These are phyloP conservation scores for Nasturtium officinale DNA, from an alignment of 345 rosid species.

Conservation along the genomic window DNA sequence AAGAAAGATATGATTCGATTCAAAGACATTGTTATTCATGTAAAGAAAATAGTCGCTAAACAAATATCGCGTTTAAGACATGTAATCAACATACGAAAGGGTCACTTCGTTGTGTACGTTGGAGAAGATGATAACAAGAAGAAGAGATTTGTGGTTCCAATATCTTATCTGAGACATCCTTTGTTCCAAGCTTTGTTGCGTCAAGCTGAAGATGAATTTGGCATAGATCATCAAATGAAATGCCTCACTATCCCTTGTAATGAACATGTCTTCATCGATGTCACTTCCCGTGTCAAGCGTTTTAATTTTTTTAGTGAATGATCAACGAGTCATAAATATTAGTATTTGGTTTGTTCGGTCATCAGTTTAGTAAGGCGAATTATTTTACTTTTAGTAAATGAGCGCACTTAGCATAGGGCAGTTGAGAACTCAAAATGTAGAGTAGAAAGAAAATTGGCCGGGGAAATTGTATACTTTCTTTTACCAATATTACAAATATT, in stretches of 20 bases:
- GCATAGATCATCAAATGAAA: slow-evolving; percentile 34
- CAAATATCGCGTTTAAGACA: background rate
- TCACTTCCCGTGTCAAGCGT: slow-evolving; percentile 24
- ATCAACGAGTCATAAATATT: background rate
- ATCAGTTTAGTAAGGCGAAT: background rate
- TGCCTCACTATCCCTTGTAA: slow-evolving; percentile 39
- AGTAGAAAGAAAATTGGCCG: background rate
- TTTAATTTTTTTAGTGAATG: background rate
- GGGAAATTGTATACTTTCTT: too few relatives aligned
- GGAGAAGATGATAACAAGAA: slow-evolving; percentile 37
- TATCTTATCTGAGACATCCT: slow-evolving; percentile 48
- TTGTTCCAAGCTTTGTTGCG: slow-evolving; percentile 43
- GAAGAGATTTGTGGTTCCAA: slow-evolving; percentile 47
- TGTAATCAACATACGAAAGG: slow-evolving; percentile 10
- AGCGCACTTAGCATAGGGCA: background rate
- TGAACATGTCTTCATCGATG: slow-evolving; percentile 25
- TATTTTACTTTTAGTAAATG: background rate
- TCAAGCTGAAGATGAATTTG: slow-evolving; percentile 46
- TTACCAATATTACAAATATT: background rate
- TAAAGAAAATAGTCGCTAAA: background rate
- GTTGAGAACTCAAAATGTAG: background rate
- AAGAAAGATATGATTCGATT: slow-evolving; percentile 20
- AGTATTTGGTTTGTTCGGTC: slow-evolving; percentile 20
- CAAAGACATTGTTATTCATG: background rate
- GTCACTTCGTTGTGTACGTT: slow-evolving; percentile 28